Evolutionary conservation across 345 rosid species (phyloP).

Genomic region (Syzygium jambos): DNA sequence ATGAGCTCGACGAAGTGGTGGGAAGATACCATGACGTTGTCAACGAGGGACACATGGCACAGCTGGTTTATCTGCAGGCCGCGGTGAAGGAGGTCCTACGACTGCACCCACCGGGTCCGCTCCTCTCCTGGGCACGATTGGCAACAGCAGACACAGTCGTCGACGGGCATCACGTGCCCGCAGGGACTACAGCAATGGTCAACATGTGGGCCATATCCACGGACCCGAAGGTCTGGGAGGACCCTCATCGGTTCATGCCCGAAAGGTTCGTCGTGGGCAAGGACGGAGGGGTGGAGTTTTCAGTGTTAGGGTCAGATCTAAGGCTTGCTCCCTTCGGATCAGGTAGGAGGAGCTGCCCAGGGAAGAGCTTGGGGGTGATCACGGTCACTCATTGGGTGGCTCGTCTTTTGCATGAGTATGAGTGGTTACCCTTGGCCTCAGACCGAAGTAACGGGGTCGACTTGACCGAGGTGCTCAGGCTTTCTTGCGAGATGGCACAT

Average conservation of each 20-base stretch:
- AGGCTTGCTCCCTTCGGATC: conserved; percentile 89
- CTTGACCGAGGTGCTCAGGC: conserved; percentile 56
- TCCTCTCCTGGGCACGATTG: conserved; percentile 84
- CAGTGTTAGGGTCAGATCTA: conserved; percentile 72
- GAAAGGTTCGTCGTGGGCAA: conserved; percentile 39
- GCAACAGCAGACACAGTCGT: conserved; percentile 57
- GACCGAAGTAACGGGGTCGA: conserved; percentile 26
- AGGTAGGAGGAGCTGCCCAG: conserved; percentile 74
- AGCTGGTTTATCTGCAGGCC: conserved; percentile 53
- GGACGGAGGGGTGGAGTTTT: conserved; percentile 34
- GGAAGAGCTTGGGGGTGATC: conserved; percentile 52
- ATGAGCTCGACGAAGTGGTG: conserved; percentile 49
- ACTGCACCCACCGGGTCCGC: conserved; percentile 94
- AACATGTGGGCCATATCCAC: conserved; percentile 93
- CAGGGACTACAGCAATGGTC: conserved; percentile 87
- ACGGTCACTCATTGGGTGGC: conserved; percentile 73
- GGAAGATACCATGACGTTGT: conserved; percentile 43
- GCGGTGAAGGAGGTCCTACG: conserved; percentile 72
- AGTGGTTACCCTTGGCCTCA: conserved; percentile 29
- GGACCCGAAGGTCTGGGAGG: conserved; percentile 64
- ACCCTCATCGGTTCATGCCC: conserved; percentile 61
- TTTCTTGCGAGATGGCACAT: conserved; percentile 77
- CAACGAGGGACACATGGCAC: conserved; percentile 32
- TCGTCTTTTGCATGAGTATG: conserved; percentile 49
- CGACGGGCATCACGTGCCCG: conserved; percentile 67